phyloP scores from a whole-genome alignment of 129 eudicot genomes.

The Artemisia argyi region DNA sequence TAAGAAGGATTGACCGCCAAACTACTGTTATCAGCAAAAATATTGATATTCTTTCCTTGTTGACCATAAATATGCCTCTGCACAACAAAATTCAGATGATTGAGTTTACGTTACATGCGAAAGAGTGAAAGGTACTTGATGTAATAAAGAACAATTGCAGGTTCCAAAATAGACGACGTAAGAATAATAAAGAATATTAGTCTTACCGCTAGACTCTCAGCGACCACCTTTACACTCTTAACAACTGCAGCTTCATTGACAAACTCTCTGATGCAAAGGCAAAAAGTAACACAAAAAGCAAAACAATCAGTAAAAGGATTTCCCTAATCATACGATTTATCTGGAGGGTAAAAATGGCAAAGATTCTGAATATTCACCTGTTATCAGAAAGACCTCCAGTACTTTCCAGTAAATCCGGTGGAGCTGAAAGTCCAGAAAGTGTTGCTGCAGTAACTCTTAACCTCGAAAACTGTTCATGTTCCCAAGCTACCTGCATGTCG shows the following conservation, averaged over 20 bases:
- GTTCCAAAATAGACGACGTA: no score
- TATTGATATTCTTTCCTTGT: no score
- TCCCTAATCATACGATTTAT: background rate
- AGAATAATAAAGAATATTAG: no score
- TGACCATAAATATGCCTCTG: no score
- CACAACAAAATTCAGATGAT: no score
- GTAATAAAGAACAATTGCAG: no score
- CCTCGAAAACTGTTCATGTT: constrained; percentile 93
- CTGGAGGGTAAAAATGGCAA: background rate
- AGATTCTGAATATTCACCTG: constrained; percentile 45
- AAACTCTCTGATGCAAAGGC: constrained; percentile 48
- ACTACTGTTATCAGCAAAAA: no score
- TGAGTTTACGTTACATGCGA: no score
- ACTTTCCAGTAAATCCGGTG: constrained; percentile 57
- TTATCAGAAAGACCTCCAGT: constrained; percentile 72
- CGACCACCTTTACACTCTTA: constrained; percentile 70
- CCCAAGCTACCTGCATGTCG: constrained; percentile 88
- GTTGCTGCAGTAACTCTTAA: constrained; percentile 89
- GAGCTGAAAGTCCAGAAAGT: constrained; percentile 63
- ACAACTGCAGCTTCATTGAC: constrained; percentile 62
- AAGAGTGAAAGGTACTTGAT: constrained; percentile 34
- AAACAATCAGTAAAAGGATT: constrained; percentile 10
- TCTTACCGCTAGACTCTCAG: constrained; percentile 87
- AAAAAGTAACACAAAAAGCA: no score
- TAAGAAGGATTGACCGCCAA: no score